phyloP scores from a whole-genome alignment of 2,329 filamentous ascomycete species.

The Metarhizium robertsii region DNA sequence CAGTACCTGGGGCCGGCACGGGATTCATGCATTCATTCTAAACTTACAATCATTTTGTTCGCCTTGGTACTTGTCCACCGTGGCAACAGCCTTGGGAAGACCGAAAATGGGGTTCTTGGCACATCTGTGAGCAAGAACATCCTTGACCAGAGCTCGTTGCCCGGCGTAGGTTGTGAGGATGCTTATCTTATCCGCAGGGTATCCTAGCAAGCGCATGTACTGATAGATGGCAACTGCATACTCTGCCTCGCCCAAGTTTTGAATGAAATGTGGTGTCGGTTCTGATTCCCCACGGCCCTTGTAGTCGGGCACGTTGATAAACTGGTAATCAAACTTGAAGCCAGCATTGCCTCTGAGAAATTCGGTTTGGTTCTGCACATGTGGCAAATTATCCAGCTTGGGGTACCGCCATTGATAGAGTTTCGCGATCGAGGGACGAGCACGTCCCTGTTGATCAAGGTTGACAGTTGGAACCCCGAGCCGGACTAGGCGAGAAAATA shows the following conservation, averaged over 20 bases:
- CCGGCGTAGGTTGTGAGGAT: slow-evolving; percentile 93
- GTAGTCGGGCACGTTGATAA: slow-evolving; percentile 91
- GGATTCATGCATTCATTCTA: neutral
- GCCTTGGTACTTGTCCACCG: slow-evolving; percentile 97
- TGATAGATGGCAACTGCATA: slow-evolving; percentile 93
- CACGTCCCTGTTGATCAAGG: slow-evolving; percentile 88
- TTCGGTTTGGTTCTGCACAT: slow-evolving; percentile 58
- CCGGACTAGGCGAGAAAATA: slow-evolving; percentile 85
- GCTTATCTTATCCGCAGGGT: slow-evolving; percentile 72
- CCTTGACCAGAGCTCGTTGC: slow-evolving; percentile 77
- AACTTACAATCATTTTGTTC: slow-evolving; percentile 96
- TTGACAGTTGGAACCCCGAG: slow-evolving; percentile 85
- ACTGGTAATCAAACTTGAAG: slow-evolving; percentile 91
- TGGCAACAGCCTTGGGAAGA: slow-evolving; percentile 79
- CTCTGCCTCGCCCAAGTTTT: slow-evolving; percentile 94
- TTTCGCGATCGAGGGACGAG: slow-evolving; percentile 74
- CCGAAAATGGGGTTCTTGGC: slow-evolving; percentile 78
- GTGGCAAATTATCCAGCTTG: slow-evolving; percentile 67
- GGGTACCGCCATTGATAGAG: slow-evolving; percentile 93
- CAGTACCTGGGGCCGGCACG: neutral
- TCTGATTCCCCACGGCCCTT: slow-evolving; percentile 83
- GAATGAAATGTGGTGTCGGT: slow-evolving; percentile 87
- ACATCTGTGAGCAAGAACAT: slow-evolving; percentile 79
- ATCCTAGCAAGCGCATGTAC: slow-evolving; percentile 94
- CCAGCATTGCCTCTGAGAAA: slow-evolving; percentile 81